A percentile compares a stretch with the other conserved stretches of the same genome.
Evolutionary conservation across 2,329 filamentous ascomycete genomes (phyloP).

Genomic region (Fusarium sp.): DNA sequence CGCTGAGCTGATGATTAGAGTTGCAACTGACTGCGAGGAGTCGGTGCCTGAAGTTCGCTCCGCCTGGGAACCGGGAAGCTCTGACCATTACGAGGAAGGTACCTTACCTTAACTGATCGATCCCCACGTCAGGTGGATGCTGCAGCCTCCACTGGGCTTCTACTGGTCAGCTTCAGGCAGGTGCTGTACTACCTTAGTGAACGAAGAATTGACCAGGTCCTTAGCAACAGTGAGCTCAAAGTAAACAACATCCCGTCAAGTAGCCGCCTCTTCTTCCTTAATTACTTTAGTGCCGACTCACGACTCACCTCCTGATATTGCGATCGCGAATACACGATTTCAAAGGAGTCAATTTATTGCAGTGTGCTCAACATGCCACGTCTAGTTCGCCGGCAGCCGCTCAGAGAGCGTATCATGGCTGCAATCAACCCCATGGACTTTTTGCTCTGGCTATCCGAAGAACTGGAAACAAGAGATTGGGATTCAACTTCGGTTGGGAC

Average conservation of each 20-base stretch:
- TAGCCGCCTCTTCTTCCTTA: slow-evolving; percentile 3
- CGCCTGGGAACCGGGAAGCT: slow-evolving; percentile 35
- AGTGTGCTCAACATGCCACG: slow-evolving; percentile 66
- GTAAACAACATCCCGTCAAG: slow-evolving; percentile 41
- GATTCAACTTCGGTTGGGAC: slow-evolving; percentile 82
- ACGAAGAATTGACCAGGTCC: slow-evolving; percentile 32
- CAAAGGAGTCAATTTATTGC: not conserved
- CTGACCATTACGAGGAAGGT: slow-evolving; percentile 32
- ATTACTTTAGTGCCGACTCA: not conserved
- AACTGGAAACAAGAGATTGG: slow-evolving; percentile 91
- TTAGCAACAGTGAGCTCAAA: slow-evolving; percentile 34
- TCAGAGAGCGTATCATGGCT: slow-evolving; percentile 81
- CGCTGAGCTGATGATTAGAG: slow-evolving; percentile 21
- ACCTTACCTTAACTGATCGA: not conserved
- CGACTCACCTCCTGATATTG: not conserved
- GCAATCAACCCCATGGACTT: slow-evolving; percentile 90
- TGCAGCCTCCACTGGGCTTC: slow-evolving; percentile 4
- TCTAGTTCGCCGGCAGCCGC: slow-evolving; percentile 82
- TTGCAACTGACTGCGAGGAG: slow-evolving; percentile 7
- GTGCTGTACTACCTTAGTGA: slow-evolving; percentile 13
- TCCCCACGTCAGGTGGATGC: slow-evolving; percentile 30
- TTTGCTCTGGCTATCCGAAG: slow-evolving; percentile 89
- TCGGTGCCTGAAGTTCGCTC: slow-evolving; percentile 41
- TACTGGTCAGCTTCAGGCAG: slow-evolving; percentile 27
- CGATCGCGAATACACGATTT: not conserved